Conservation (phyloP, 805 yeast species). For the Tetrapisispora nanseiensis region DNA sequence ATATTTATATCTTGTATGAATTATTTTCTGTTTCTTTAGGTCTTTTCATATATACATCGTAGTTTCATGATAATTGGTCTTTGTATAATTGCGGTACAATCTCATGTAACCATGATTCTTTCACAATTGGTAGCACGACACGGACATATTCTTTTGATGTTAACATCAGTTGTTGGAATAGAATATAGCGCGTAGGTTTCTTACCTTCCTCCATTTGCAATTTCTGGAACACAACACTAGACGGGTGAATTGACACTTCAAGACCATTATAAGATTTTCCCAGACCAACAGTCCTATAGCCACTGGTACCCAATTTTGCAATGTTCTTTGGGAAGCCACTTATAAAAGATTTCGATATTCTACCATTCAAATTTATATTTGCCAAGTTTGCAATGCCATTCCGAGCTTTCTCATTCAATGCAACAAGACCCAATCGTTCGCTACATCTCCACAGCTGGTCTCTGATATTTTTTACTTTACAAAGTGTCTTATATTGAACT, state of each 20-base stretch:
- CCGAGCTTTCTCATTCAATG: slow-evolving; percentile 10
- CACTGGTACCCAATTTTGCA: slow-evolving; percentile 21
- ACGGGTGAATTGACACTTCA: slow-evolving; percentile 77
- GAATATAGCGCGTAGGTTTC: slow-evolving; percentile 64
- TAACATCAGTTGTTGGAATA: slow-evolving; percentile 75
- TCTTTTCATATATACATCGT: no score
- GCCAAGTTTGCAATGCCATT: not conserved
- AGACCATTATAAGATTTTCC: slow-evolving; percentile 44
- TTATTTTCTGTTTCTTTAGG: no score
- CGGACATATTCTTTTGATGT: slow-evolving; percentile 88
- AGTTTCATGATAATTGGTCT: no score
- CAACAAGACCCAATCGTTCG: slow-evolving; percentile 25
- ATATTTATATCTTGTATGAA: no score
- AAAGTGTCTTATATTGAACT: slow-evolving; percentile 64
- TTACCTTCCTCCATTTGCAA: slow-evolving; percentile 31
- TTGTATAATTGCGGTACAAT: slow-evolving; percentile 55
- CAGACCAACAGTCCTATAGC: slow-evolving; percentile 23
- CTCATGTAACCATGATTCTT: slow-evolving; percentile 63
- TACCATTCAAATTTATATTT: slow-evolving; percentile 5
- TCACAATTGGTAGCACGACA: slow-evolving; percentile 58
- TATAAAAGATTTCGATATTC: slow-evolving; percentile 20
- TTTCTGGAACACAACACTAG: slow-evolving; percentile 50
- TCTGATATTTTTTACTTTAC: slow-evolving; percentile 58
- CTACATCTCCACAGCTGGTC: slow-evolving; percentile 59
- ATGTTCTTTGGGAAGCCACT: slow-evolving; percentile 28